Evolutionary conservation across 2,329 filamentous ascomycete genomes (phyloP).

Genomic region (Pseudogymnoascus sp.): DNA sequence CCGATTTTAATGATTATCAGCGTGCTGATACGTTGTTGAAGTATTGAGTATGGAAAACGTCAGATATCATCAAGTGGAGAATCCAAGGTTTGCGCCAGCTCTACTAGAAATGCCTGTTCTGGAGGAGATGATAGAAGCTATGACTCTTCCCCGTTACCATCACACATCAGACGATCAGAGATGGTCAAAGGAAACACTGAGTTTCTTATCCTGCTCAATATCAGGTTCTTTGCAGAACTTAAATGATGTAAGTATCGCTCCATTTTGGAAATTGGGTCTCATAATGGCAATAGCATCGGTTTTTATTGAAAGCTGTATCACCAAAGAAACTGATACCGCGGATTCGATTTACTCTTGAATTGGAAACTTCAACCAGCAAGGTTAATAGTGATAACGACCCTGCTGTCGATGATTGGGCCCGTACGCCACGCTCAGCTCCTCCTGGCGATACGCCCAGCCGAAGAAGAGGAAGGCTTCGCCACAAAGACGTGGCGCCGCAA

Average conservation of each 20-base stretch:
- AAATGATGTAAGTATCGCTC: neutral
- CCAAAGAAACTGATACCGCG: neutral
- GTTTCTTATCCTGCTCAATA: neutral
- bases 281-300: neutral
- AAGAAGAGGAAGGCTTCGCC: too few species aligned
- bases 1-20: neutral
- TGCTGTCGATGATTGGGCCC: too few species aligned
- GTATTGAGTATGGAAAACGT: neutral
- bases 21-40: neutral
- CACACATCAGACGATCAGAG: neutral
- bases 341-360: neutral
- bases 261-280: neutral
- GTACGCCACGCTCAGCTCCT: too few species aligned
- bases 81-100: neutral
- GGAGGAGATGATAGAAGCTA: neutral
- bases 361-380: neutral
- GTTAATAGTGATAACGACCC: neutral
- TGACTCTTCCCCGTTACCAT: neutral
- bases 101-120: neutral
- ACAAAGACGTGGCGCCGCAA: neutral
- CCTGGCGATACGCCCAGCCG: too few species aligned
- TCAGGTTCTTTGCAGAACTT: neutral
- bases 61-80: neutral
- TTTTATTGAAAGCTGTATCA: neutral
- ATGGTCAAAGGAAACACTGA: neutral